Base-by-base conservation (phyloP, 805 yeast genomes). In the Suhomyces vadensis region DNA sequence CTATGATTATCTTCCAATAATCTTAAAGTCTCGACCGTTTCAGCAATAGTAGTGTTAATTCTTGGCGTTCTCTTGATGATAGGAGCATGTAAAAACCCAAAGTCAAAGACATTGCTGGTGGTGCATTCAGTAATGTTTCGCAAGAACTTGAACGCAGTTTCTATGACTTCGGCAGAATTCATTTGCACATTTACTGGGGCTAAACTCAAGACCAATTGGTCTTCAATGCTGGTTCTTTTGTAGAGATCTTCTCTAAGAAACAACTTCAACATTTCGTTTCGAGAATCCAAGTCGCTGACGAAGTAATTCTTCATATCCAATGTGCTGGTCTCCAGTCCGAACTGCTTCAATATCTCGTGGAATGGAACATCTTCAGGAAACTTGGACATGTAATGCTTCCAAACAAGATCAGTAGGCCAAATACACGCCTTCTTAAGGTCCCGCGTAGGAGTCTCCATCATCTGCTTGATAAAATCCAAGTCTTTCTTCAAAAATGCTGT, bases 391-490 rank as follows among this genome's bases (percentile, higher is more conserved):
- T 83, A 81, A 39, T 75, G 77, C 2, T 78, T 74, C 79, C 94
- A 80, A n/a, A 87, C 65, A 17, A 77, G 75, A 48, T 79, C 82
- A 1, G 90, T 82, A 1, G 97, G 97, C 85, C 91, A 85, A n/a
- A 87, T 63, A 8, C 79, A 74, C 0, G 96, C 96, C 31, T 74
- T 73, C 1, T 64, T 53, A 5, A 91, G 61, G 42, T 75, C 73
- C 16, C 73, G 66, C 4, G 82, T 73, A 0, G 82, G 81, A 1
- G 75, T 64, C 0, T 67, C 58, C 67, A 89, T 71, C 21, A 76
- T 75, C 10, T 65, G 55, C 31, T 58, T 61, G 9, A 89, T 69
- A 38, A 66, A 66, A 1, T 57, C 55, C 44, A 84, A 63, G 33
- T 78, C 83, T 3, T 59, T 55, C 2, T 53, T 40, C 13, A 65